Evolutionary conservation across 2,329 filamentous ascomycete genomes (phyloP), one percentile per base, ranked within the genome.

Genomic region (Elsinoe fawcettii): DNA sequence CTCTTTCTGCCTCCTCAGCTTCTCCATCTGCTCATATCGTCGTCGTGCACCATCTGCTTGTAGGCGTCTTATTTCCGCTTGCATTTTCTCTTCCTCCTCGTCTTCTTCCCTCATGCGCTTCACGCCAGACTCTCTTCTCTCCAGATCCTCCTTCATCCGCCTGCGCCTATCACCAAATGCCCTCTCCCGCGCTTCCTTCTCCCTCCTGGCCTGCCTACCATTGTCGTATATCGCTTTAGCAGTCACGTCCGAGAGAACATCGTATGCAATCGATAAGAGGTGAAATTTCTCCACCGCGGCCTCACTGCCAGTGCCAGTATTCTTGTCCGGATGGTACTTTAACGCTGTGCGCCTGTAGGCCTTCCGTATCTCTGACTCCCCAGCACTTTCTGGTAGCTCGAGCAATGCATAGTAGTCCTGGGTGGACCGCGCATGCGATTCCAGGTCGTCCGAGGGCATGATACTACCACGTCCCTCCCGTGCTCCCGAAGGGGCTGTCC

Each of bases 241-340:
- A 12, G 79, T 80, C 0, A 82, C 73, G 62, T 90, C 85, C 25
- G 83, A 81, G 2, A 97, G 81, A 1, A 96, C 82, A 71, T 95
- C 90, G 68, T 89, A 84, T n/a, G 90, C 91, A 60, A 87, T 87
- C 67, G 90, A 87, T 58, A 95, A 84, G 1, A 87, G 78, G 71
- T 96, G 88, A 76, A 95, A 97, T 66, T 87, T 88, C 57, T 85
- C 84, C 46, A 88, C 79, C 63, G 93, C 89, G 4, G 74, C 72
- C 59, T 75, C 69, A 63, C 70, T 69, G 55, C 81, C 83, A 61
- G 85, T 82, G 55, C 81, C 83, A 61, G 85, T 82, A 57, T 91
- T 85, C 74, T 96, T 96, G 78, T 97, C 92, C 1, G 92, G 92
- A 71, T 97, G 92, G 75, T 91, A 90, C 67, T 89, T 90, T n/a